Conservation (phyloP, 805 yeast species). For the Wickerhamomyces rabaulensis region DNA sequence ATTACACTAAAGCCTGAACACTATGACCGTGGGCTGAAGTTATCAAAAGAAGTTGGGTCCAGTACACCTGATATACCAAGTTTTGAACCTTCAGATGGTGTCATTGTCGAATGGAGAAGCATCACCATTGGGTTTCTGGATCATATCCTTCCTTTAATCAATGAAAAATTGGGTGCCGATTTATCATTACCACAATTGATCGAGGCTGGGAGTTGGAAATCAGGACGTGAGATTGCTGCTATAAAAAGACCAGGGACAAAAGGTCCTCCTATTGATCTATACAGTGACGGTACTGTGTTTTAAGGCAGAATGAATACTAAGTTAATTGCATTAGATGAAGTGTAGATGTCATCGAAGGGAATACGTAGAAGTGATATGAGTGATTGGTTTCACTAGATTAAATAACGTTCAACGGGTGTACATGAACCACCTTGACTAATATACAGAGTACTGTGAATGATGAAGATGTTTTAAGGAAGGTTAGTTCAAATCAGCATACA, state of each 20-base stretch:
- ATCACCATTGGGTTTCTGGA: constrained; percentile 54
- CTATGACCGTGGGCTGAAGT: constrained; percentile 31
- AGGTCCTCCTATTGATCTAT: constrained; percentile 60
- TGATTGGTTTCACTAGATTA: neutral
- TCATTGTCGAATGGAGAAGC: constrained; percentile 66
- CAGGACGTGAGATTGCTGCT: constrained; percentile 58
- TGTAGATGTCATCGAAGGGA: too few species aligned
- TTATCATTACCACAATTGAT: constrained; percentile 51
- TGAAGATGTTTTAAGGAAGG: neutral
- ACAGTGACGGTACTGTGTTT: constrained; percentile 64
- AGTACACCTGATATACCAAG: constrained; percentile 37
- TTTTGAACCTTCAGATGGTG: constrained; percentile 50
- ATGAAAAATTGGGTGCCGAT: constrained; percentile 36
- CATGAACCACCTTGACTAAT: neutral
- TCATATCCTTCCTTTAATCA: constrained; percentile 44
- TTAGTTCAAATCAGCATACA: constrained; percentile 13
- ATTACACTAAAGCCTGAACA: constrained; percentile 40
- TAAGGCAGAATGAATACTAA: too few species aligned
- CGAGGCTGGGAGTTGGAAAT: constrained; percentile 67
- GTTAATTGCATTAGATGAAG: too few species aligned
- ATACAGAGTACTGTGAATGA: neutral
- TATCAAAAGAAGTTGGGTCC: constrained; percentile 25
- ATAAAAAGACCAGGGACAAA: constrained; percentile 39
- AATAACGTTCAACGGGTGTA: neutral
- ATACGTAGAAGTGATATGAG: neutral